These are phyloP conservation scores for Sordariomycetes sp. DNA, from an alignment of 2,329 filamentous ascomycete species.

Conservation along the genomic window DNA sequence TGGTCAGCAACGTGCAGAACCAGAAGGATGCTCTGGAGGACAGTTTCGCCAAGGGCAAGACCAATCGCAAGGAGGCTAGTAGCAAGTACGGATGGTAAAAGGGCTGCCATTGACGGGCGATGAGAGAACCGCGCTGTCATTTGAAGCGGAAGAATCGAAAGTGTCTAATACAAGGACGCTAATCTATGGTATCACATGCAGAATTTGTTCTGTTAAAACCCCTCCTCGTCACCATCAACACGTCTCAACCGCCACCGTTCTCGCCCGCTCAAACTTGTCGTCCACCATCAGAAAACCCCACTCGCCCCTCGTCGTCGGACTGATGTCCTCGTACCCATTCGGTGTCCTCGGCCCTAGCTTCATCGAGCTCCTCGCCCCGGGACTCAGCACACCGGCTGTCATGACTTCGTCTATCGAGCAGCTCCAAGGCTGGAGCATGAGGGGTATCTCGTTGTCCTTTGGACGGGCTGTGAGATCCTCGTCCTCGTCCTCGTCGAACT, in stretches of 20 bases:
- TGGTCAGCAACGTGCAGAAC: conserved; percentile 72
- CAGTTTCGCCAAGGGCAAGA: conserved; percentile 74
- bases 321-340: conserved; percentile 52
- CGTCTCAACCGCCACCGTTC: conserved; percentile 42
- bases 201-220: no score
- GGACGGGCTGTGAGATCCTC: conserved; percentile 28
- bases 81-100: conserved; percentile 79
- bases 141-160: no score
- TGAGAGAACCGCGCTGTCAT: no score
- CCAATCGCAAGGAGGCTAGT: conserved; percentile 73
- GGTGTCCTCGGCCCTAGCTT: conserved; percentile 43
- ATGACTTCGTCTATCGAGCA: conserved; percentile 36
- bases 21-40: conserved; percentile 87
- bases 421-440: conserved; percentile 17
- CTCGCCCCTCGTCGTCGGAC: conserved; percentile 51
- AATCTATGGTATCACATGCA: conserved; percentile 1
- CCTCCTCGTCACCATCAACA: conserved; percentile 25
- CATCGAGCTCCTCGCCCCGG: conserved; percentile 8
- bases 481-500: conserved; percentile 21
- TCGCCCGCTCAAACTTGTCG: conserved; percentile 29
- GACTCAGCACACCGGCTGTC: conserved; percentile 14
- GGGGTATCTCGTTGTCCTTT: conserved; percentile 16
- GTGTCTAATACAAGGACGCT: no score
- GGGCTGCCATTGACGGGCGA: no score
- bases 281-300: conserved; percentile 53